These are phyloP conservation scores for Parmelia sp. DNA, from an alignment of 495 filamentous ascomycete genomes.

Conservation along the genomic window DNA sequence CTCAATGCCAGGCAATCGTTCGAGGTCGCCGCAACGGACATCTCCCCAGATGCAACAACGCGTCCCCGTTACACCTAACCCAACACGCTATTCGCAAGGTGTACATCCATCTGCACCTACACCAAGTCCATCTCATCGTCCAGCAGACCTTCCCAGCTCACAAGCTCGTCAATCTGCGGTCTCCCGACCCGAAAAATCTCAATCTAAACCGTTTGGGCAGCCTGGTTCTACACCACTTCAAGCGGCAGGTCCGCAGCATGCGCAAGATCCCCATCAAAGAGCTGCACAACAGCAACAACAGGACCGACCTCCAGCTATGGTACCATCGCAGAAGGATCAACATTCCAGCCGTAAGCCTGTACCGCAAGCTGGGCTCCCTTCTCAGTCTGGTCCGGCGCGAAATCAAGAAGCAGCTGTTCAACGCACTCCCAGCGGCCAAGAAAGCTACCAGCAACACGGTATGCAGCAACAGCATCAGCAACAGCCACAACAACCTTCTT, in stretches of 20 bases:
- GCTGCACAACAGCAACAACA: neutral
- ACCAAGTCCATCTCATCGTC: neutral
- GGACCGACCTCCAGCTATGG: neutral
- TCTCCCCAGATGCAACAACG: neutral
- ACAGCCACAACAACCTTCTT: neutral
- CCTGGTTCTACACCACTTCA: neutral
- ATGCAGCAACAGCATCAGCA: conserved; percentile 1
- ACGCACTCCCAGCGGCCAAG: neutral
- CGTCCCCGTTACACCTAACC: neutral
- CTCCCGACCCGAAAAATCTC: neutral
- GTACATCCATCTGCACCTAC: neutral
- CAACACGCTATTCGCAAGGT: neutral
- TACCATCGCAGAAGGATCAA: neutral
- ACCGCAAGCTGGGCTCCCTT: neutral
- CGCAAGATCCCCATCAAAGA: neutral
- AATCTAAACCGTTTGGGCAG: neutral
- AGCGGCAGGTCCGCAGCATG: neutral
- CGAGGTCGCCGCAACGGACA: neutral
- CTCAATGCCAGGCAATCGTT: neutral
- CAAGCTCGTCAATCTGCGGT: neutral
- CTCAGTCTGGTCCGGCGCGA: neutral
- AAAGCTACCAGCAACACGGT: neutral
- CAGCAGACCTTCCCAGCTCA: neutral
- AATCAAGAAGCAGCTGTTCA: neutral
- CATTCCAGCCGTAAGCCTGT: neutral